phyloP scores from a whole-genome alignment of 2,329 filamentous ascomycete species.

The Talaromyces sp. region DNA sequence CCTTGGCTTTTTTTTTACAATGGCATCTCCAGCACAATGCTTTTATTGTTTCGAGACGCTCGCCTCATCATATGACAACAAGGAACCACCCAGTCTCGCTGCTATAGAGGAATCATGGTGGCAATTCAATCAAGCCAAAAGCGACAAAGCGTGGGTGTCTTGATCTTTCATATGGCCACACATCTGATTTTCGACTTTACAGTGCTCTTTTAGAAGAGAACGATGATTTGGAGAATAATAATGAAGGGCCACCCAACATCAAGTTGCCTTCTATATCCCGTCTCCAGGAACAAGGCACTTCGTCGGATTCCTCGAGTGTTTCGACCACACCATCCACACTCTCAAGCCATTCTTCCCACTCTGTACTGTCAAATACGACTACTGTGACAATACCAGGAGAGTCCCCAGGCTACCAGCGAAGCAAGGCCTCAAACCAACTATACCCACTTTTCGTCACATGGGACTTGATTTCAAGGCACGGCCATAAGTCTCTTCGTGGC shows the following conservation, averaged over 20 bases:
- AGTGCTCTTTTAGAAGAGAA: neutral
- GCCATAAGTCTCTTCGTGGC: constrained; percentile 69
- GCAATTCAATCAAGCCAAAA: constrained; percentile 41
- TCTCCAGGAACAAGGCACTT: constrained; percentile 25
- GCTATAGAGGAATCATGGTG: constrained; percentile 67
- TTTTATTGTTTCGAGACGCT: constrained; percentile 90
- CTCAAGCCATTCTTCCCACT: constrained; percentile 45
- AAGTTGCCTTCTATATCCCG: constrained; percentile 29
- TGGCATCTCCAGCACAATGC: constrained; percentile 84
- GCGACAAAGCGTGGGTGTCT: constrained; percentile 17
- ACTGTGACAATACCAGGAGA: constrained; percentile 41
- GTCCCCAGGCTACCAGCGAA: constrained; percentile 20
- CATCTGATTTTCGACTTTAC: neutral
- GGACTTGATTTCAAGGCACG: constrained; percentile 65
- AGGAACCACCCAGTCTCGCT: constrained; percentile 60
- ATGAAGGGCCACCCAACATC: neutral
- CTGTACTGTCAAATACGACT: constrained; percentile 36
- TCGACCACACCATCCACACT: constrained; percentile 39
- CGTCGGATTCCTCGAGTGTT: constrained; percentile 34
- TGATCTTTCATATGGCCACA: neutral
- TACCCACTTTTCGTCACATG: constrained; percentile 91
- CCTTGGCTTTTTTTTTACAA: constrained; percentile 31
- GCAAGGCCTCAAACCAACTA: constrained; percentile 27
- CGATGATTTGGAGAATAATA: neutral
- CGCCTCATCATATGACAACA: constrained; percentile 65